Base-by-base conservation (phyloP, 306 rosid genomes). In the Dalbergia cochinchinensis region DNA sequence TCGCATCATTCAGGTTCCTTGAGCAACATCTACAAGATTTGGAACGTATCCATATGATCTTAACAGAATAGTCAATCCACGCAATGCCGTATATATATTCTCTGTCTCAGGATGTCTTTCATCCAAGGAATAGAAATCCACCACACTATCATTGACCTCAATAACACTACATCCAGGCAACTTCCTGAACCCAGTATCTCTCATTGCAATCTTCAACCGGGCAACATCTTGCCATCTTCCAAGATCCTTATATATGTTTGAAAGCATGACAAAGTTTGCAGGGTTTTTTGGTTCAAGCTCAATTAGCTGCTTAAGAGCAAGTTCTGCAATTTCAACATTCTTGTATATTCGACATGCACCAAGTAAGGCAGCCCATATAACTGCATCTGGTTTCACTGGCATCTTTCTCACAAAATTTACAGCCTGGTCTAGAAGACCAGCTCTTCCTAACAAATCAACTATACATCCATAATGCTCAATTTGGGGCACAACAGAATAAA, bases 231-330 rank as follows among this genome's bases (percentile, higher is more conserved):
- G 79, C 94, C 86, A 88, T 80, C 93, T 89, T 59, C 92, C 92
- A 83, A 86, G 87, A 84, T 91, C 95, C 79, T 90, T 89, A 50
- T 94, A 94, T 59, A 94, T 76, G 85, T 94, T 94, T 0, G 97
- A 90, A 19, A 90, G 91, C 90, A 90, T 74, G 53, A 91, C 98
- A 22, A 82, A 90, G 50, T 94, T 91, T 63, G 94, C 91, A 14
- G 97, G 97, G 83, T 90, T 91, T 12, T 85, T 81, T 0, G 98
- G 98, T 85, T 91, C 98, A 58, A 94, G 88, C 77, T 89, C 86
- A 33, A 86, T 83, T 62, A 90, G 95, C n/a, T 51, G 75, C 34
- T 79, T 82, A 69, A 91, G 86, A 62, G 92, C 91, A 74, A 86
- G 20, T 79, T 91, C 98, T 7, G 87, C 87, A 44, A 86, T 61